Percentiles rank a stretch among this genome's conserved stretches.
phyloP scores from a whole-genome alignment of 129 eudicot genomes.

The Flaveria ramosissima region DNA sequence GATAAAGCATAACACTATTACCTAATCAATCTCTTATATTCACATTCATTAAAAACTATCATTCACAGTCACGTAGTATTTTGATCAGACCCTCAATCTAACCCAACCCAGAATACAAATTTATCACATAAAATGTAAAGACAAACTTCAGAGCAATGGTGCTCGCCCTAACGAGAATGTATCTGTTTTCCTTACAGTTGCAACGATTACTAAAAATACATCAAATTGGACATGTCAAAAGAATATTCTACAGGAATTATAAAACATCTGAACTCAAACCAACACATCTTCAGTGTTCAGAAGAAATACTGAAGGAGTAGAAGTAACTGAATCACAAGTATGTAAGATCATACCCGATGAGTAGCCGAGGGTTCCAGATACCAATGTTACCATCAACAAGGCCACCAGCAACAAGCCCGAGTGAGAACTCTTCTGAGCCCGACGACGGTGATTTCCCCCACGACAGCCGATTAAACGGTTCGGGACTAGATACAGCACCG shows the following conservation, averaged over 20 bases:
- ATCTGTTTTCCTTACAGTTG: too few relatives aligned
- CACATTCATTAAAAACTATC: background rate
- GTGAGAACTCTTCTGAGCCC: constrained; percentile 51
- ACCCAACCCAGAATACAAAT: background rate
- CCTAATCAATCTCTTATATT: background rate
- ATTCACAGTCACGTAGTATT: background rate
- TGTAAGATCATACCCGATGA: constrained; percentile 42
- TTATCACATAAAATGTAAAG: background rate
- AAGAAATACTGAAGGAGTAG: too few relatives aligned
- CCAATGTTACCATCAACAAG: constrained; percentile 82
- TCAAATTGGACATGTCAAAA: too few relatives aligned
- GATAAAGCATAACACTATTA: constrained; percentile 12
- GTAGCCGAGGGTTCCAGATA: constrained; percentile 71
- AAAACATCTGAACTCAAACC: too few relatives aligned
- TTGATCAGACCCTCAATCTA: background rate
- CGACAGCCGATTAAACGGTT: constrained; percentile 74
- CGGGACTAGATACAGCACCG: constrained; percentile 55
- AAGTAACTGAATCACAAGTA: background rate
- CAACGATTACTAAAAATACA: too few relatives aligned
- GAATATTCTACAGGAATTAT: too few relatives aligned
- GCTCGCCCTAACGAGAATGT: too few relatives aligned
- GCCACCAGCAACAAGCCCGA: constrained; percentile 81
- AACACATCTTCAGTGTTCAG: too few relatives aligned
- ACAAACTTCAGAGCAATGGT: too few relatives aligned
- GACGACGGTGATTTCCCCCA: constrained; percentile 60